Evolutionary conservation across 441 rosid genomes (phyloP), one percentile per base, ranked within the genome.

Genomic region (Mallotus repandus): DNA sequence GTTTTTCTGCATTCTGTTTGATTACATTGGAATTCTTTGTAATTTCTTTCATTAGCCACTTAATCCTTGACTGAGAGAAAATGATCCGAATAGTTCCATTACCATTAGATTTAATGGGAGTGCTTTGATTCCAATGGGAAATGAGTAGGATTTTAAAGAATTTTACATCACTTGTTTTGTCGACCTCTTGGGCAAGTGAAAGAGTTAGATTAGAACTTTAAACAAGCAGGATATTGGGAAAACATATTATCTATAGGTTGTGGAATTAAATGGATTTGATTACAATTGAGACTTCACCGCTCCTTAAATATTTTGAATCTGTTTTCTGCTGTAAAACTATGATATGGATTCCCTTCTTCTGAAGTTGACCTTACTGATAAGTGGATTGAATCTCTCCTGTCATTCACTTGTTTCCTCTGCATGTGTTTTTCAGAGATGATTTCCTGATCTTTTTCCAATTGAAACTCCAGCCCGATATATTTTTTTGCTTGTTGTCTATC

Each of bases 381-480:
- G 38, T 65, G 74, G 38, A 48, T 55, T 55, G 55, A 74, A 58
- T 79, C 78, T 84, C 63, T 57, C 74, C 70, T 72, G 75, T 58
- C 12, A 73, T 21, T 81, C 85, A 48, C 75, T 71, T 7, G 66
- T 74, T 68, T 74, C 84, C 18, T 83, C 85, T 10, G 75, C 83
- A 12, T 86, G 89, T 1, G 29, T 70, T 80, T 84, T 86, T 29
- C 77, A 76, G 76, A 70, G 82, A 29, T 2, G 94, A 76, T 63
- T 66, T 79, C 80, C 82, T 89, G 59, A 89, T 85, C 81, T 86
- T 89, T 70, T 76, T 81, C 89, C 94, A 89, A 46, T 82, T 72
- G 12, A 70, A 58, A 63, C 68, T 79, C 89, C 87, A 87, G 19
- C 59, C 56, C 0, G 80, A 19, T 71, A 70, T 32, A 29, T 73